Evolutionary conservation across 176 grass and related monocot genomes (phyloP), one percentile per base, ranked within the genome.

Genomic region (Chrysopogon serrulatus): DNA sequence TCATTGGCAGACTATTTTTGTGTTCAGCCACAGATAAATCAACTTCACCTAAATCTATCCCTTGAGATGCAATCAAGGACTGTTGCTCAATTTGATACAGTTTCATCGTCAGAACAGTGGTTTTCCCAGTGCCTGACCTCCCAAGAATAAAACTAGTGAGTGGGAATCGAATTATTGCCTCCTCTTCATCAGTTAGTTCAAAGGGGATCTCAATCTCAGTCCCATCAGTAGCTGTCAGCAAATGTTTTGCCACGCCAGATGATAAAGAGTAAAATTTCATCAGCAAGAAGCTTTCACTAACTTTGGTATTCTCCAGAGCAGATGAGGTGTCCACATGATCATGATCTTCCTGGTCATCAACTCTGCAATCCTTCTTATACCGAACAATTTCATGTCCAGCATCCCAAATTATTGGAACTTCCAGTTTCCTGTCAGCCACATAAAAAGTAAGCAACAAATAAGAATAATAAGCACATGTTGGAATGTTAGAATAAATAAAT

Each of bases 221-320:
- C 10, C 95, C 95, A 93, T 95, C 95, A 57, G 53, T 77, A 64
- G 92, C 90, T 69, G 86, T 98, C 21, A 98, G 82, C 86, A 94
- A 91, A 81, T 98, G 90, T 53, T 87, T 89, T 73, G 78, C 84
- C 48, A 94, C 74, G 35, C 90, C 90, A 19, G 92, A 91, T 36
- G 95, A 98, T 81, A 98, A 40, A 4, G 92, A 90, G 71, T 93
- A 98, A 77, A 98, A 98, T 62, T 92, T 98, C 95, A 98, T 93
- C 26, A 98, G 71, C 49, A 98, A 76, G 49, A 98, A 88, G 54
- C 95, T 98, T 49, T 98, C 95, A 23, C 70, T 94, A 65, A 98
- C 95, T 92, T 93, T 94, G 24, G 92, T 91, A 69, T 94, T 89
- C 64, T 98, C 95, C 73, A 93, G 68, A n/a, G 76, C 41, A 34